A percentile compares a stretch with the other conserved stretches of the same genome.
Conservation (phyloP, 768 basidiomycete species). For the Chalciporus pseudorubinellus region DNA sequence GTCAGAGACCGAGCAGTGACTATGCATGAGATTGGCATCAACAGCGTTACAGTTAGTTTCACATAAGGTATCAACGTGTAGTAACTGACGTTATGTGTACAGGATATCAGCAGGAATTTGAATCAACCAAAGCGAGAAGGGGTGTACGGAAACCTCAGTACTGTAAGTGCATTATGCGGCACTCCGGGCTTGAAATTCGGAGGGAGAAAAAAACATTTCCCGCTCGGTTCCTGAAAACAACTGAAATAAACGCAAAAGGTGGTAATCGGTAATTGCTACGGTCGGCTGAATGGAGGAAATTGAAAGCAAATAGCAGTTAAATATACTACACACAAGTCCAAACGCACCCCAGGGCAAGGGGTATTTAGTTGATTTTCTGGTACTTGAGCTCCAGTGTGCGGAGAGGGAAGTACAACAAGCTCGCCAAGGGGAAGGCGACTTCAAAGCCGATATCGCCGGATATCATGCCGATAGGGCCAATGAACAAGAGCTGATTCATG, state of each 20-base stretch:
- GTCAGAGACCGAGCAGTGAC: too few species aligned
- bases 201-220: constrained; percentile 1
- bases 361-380: constrained; percentile 23
- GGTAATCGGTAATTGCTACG: neutral
- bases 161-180: too few species aligned
- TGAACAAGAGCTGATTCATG: constrained; percentile 72
- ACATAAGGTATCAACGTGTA: too few species aligned
- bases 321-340: constrained; percentile 12
- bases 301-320: neutral
- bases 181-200: neutral
- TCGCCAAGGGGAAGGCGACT: constrained; percentile 50
- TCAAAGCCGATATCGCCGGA: constrained; percentile 75
- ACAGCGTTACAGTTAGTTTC: too few species aligned
- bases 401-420: constrained; percentile 52
- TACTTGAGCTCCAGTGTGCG: constrained; percentile 47
- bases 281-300: neutral
- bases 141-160: too few species aligned
- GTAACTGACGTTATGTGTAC: too few species aligned
- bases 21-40: too few species aligned
- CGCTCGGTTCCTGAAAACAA: constrained; percentile 20
- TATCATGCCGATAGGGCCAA: constrained; percentile 60
- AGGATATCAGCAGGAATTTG: too few species aligned
- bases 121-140: too few species aligned
- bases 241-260: constrained; percentile 10
- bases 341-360: neutral